Evolutionary conservation across 352 stramenopile genomes (phyloP).

Genomic region (Phytophthora europaea): DNA sequence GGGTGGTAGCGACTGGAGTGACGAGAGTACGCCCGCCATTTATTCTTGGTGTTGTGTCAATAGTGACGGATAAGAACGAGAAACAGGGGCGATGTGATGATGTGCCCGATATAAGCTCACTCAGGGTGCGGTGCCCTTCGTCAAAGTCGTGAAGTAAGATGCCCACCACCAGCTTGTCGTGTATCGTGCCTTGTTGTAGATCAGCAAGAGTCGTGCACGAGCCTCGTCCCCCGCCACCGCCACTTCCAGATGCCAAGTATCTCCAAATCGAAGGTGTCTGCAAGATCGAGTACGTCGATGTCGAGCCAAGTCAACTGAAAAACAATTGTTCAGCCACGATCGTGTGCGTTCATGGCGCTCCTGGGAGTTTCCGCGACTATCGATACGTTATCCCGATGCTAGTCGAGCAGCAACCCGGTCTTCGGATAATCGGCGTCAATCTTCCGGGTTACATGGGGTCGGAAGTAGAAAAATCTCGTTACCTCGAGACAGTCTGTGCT

Average conservation of each 20-base stretch:
- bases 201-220: conserved; percentile 29
- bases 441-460: conserved; percentile 53
- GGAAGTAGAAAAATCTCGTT: conserved; percentile 35
- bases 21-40: not conserved
- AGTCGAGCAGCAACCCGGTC: conserved; percentile 25
- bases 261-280: conserved; percentile 46
- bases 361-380: conserved; percentile 62
- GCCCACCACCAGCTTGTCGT: conserved; percentile 8
- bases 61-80: conserved; percentile 9
- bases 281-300: conserved; percentile 52
- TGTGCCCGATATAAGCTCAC: conserved; percentile 2
- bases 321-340: conserved; percentile 30
- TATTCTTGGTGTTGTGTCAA: conserved; percentile 16
- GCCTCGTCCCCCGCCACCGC: conserved; percentile 27
- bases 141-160: conserved; percentile 12
- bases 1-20: not conserved
- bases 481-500: conserved; percentile 46
- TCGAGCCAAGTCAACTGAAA: conserved; percentile 12
- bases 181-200: conserved; percentile 26
- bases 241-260: conserved; percentile 44
- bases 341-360: conserved; percentile 68
- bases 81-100: not conserved
- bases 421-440: conserved; percentile 49
- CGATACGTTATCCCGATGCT: conserved; percentile 64
- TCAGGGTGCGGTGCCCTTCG: not conserved